Evolutionary conservation across 257 asterid genomes (phyloP), one percentile per base, ranked within the genome.

Genomic region (Nicotiana undulata): DNA sequence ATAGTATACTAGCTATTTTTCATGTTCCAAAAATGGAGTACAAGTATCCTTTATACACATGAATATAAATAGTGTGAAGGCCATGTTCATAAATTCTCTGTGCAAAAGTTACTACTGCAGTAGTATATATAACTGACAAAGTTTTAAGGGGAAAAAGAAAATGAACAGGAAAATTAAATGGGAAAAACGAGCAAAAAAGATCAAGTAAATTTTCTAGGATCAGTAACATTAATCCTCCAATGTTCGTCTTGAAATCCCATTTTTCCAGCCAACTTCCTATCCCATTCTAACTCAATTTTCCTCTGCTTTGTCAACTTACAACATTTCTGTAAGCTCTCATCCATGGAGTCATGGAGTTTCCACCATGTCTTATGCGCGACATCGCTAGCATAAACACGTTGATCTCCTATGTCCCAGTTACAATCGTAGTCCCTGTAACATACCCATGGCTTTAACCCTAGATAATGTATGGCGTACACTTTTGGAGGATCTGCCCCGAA

Each of bases 361-460:
- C 91, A 88, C 91, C 91, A 88, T 79, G 85, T 86, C 16, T 81
- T 12, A 28, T 88, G 89, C 8, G 91, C 91, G 26, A 79, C 75
- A 61, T 88, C 91, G 26, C 91, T 88, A n/a, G 89, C 91, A 44
- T 84, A 88, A 59, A 86, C 88, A 12, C 80, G 85, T 12, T 82
- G 89, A 22, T 70, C 86, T 3, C 67, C 81, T 11, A 77, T 61
- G 31, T 88, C 83, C 89, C 87, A 88, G 49, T 88, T 88, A 37
- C 90, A 87, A 46, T 87, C 90, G 10, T 84, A 86, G 82, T 86
- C 89, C 59, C 89, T 67, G 17, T 84, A 86, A 52, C 88, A 85
- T 0, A 75, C 66, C 89, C 89, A 86, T 4, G 89, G 89, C 75
- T 86, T 86, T 76, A 82, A 76, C 17, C 89, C 89, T 0, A 86